phyloP scores from a whole-genome alignment of 2,329 filamentous ascomycete species.

The Botryosphaeria dothidea region DNA sequence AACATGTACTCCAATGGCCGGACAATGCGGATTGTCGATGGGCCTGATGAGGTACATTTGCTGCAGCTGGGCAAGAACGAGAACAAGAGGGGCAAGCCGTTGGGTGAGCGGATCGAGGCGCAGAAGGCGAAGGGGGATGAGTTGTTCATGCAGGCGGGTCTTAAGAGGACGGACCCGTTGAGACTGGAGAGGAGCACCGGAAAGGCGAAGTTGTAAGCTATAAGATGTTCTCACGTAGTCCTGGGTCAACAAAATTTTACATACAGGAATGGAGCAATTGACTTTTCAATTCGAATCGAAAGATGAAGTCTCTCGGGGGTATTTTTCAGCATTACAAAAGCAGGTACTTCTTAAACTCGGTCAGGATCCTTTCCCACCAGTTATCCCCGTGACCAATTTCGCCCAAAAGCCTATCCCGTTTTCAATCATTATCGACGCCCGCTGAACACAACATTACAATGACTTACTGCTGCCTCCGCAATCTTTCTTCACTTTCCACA shows the following conservation, averaged over 20 bases:
- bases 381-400: background rate
- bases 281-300: background rate
- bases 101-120: constrained; percentile 61
- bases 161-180: constrained; percentile 12
- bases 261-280: background rate
- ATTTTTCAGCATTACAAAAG: constrained; percentile 3
- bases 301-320: background rate
- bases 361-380: background rate
- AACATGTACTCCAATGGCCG: constrained; percentile 75
- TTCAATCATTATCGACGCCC: background rate
- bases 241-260: background rate
- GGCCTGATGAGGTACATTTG: constrained; percentile 88
- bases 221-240: background rate
- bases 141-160: constrained; percentile 62
- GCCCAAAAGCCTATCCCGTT: background rate
- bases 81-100: constrained; percentile 67
- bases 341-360: background rate
- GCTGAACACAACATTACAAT: background rate
- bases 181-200: constrained; percentile 7
- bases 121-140: constrained; percentile 67
- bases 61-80: constrained; percentile 79
- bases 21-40: constrained; percentile 85
- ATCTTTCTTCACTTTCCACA: constrained; percentile 45
- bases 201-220: constrained; percentile 17
- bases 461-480: constrained; percentile 27